A percentile compares a stretch with the other conserved stretches of the same genome.
These are phyloP conservation scores for Gigaspora rosea DNA, from an alignment of 192 early-diverging fungal species.

Conservation along the genomic window DNA sequence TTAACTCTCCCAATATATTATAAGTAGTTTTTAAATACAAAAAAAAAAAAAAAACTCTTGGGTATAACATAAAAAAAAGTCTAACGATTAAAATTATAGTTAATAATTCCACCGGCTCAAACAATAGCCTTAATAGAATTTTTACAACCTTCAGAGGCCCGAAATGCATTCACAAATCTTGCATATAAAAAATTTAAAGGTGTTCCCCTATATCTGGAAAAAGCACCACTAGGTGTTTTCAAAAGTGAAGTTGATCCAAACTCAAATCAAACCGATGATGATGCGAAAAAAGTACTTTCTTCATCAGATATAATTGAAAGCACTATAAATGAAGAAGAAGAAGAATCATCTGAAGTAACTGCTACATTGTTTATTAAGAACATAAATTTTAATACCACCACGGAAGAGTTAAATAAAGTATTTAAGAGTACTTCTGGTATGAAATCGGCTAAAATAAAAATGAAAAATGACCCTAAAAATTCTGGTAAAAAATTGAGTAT, in stretches of 20 bases:
- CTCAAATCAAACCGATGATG: conserved; percentile 41
- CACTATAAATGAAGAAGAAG: conserved; percentile 48
- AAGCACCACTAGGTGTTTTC: conserved; percentile 87
- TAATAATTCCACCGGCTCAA: conserved; percentile 86
- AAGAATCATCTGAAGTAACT: conserved; percentile 50
- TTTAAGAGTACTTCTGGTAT: conserved; percentile 80
- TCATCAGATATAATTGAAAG: conserved; percentile 53
- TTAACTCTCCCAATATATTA: neutral
- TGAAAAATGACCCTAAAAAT: conserved; percentile 85
- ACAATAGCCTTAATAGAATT: conserved; percentile 97
- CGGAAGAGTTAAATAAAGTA: conserved; percentile 69
- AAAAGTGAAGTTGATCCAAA: conserved; percentile 41
- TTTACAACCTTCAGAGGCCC: conserved; percentile 85
- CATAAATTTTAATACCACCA: conserved; percentile 88
- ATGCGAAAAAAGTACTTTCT: conserved; percentile 42
- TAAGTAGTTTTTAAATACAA: neutral
- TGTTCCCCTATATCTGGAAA: conserved; percentile 90
- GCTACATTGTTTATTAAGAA: conserved; percentile 96
- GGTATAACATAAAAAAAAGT: conserved; percentile 12
- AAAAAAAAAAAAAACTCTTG: neutral
- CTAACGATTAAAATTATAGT: conserved; percentile 26
- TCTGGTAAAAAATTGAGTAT: conserved; percentile 78
- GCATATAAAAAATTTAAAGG: conserved; percentile 93
- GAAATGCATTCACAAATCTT: conserved; percentile 81
- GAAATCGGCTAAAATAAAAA: conserved; percentile 77